phyloP scores from a whole-genome alignment of 2,329 filamentous ascomycete species.

The Fusarium illudens region DNA sequence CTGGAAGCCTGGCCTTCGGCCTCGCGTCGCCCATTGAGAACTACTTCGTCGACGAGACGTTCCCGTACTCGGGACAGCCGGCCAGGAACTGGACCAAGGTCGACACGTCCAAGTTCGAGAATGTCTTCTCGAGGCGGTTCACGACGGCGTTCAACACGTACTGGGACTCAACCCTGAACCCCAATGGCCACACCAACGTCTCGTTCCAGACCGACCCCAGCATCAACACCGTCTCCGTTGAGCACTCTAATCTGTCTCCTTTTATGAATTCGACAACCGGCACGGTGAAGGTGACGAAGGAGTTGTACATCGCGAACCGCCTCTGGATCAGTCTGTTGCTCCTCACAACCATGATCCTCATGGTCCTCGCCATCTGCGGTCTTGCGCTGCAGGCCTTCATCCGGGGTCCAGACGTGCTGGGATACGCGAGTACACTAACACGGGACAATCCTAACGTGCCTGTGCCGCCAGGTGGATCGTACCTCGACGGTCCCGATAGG shows the following conservation, averaged over 20 bases:
- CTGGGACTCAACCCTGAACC: conserved; percentile 3
- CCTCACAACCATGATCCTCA: neutral
- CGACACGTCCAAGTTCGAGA: neutral
- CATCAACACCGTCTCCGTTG: neutral
- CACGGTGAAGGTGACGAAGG: neutral
- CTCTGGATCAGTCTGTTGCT: conserved; percentile 7
- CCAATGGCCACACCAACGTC: neutral
- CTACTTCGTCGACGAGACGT: conserved; percentile 2
- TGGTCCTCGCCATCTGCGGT: neutral
- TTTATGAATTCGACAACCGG: neutral
- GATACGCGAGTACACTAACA: conserved; percentile 19
- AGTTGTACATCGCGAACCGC: neutral
- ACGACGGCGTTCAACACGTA: conserved; percentile 18
- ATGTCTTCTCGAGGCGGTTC: conserved; percentile 7
- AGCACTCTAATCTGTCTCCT: neutral
- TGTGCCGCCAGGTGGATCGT: conserved; percentile 3
- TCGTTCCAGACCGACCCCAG: neutral
- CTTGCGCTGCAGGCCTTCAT: neutral
- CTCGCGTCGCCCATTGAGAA: conserved; percentile 5
- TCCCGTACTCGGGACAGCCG: neutral
- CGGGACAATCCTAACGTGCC: conserved; percentile 12
- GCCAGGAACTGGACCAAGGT: neutral
- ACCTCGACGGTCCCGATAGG: conserved; percentile 7
- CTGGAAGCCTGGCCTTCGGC: neutral
- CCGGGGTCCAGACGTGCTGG: conserved; percentile 15